A percentile compares a stretch with the other conserved stretches of the same genome.
These are phyloP conservation scores for Carallia brachiata DNA, from an alignment of 345 rosid genomes.

Conservation along the genomic window DNA sequence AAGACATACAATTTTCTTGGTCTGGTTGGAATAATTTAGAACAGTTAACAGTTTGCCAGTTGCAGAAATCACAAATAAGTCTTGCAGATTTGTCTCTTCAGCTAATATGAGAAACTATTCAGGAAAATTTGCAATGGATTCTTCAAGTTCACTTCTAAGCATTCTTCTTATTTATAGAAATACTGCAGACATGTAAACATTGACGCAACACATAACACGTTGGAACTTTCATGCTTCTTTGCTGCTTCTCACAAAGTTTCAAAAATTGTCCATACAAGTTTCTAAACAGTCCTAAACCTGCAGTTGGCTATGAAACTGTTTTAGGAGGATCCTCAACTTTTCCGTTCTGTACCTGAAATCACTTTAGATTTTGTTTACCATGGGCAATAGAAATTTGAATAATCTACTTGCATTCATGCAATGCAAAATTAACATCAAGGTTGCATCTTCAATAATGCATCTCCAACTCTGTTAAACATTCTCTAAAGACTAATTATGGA, in stretches of 20 bases:
- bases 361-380: background rate
- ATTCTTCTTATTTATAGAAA: background rate
- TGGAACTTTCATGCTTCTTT: background rate
- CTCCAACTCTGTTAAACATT: background rate
- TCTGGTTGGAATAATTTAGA: too few relatives aligned
- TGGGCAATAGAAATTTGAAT: too few relatives aligned
- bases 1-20: too few relatives aligned
- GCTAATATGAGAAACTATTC: background rate
- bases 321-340: background rate
- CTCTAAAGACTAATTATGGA: background rate
- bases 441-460: background rate
- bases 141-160: background rate
- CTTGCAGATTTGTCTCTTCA: background rate
- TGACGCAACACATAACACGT: background rate
- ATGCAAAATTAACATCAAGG: background rate
- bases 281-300: background rate
- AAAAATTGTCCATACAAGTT: background rate
- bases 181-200: background rate
- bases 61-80: background rate
- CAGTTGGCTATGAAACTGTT: background rate
- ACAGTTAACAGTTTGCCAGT: too few relatives aligned
- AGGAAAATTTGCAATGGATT: background rate
- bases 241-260: background rate
- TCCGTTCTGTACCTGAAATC: background rate
- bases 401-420: background rate